These are phyloP conservation scores for Tricholoma furcatifolium DNA, from an alignment of 768 basidiomycete species.

Conservation along the genomic window DNA sequence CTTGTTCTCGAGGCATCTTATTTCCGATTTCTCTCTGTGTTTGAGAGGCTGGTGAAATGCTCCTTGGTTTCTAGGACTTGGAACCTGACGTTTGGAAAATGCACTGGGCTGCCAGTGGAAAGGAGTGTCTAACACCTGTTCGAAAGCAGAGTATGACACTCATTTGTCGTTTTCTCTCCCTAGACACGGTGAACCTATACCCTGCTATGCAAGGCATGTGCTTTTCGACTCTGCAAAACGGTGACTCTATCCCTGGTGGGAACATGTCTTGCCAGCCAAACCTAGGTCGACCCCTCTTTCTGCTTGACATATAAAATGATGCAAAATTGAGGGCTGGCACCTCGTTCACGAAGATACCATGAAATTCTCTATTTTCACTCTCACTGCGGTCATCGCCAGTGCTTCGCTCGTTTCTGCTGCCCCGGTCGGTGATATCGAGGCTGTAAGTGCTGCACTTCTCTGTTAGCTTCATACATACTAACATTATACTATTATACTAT, in stretches of 20 bases:
- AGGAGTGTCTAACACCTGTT: too few species aligned
- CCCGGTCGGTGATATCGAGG: constrained; percentile 3
- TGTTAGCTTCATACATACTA: background rate
- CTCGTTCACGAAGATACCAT: background rate
- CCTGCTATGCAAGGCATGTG: background rate
- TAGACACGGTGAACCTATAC: background rate
- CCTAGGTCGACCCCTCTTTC: constrained; percentile 3
- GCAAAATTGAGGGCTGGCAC: too few species aligned
- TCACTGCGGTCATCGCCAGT: constrained; percentile 4
- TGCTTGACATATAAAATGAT: background rate
- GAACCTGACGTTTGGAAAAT: too few species aligned
- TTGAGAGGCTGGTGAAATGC: too few species aligned
- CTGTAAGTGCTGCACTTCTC: background rate
- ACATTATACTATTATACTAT: background rate
- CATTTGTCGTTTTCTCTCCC: background rate
- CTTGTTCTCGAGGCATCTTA: too few species aligned
- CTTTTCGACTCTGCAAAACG: background rate
- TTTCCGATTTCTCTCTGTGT: too few species aligned
- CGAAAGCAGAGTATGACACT: too few species aligned
- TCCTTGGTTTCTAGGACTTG: too few species aligned
- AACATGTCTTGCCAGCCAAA: constrained; percentile 1
- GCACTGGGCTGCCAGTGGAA: too few species aligned
- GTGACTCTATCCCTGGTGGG: background rate
- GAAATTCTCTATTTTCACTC: constrained; percentile 3
- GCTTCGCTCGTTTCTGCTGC: constrained; percentile 2